Percentiles rank a stretch among this genome's conserved stretches.
These are phyloP conservation scores for Globisporangium uncinulatum DNA, from an alignment of 352 stramenopile genomes.

Conservation along the genomic window DNA sequence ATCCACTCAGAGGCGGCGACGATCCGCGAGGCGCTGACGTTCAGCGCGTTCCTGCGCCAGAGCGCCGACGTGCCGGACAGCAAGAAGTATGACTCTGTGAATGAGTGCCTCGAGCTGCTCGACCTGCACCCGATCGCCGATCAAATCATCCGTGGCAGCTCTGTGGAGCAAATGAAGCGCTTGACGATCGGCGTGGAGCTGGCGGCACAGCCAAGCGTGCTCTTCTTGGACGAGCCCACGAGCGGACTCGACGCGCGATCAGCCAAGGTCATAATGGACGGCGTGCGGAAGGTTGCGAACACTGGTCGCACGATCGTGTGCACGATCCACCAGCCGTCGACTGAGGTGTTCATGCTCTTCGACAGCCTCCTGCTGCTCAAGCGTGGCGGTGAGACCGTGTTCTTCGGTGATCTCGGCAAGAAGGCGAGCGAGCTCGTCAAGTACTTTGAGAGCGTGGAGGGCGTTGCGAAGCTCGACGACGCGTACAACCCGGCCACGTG, in stretches of 20 bases:
- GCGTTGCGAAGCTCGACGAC: slow-evolving; percentile 45
- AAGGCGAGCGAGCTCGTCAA: slow-evolving; percentile 41
- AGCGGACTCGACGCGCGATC: slow-evolving; percentile 83
- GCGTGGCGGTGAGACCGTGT: slow-evolving; percentile 41
- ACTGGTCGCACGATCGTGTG: slow-evolving; percentile 80
- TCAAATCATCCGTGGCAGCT: slow-evolving; percentile 50
- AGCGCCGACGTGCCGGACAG: slow-evolving; percentile 17
- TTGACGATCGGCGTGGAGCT: slow-evolving; percentile 88
- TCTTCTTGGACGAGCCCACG: slow-evolving; percentile 90
- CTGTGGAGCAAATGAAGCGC: slow-evolving; percentile 57
- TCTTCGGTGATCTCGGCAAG: slow-evolving; percentile 47
- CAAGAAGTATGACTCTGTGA: slow-evolving; percentile 41
- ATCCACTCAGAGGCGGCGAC: slow-evolving; percentile 87
- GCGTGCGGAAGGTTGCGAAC: slow-evolving; percentile 82
- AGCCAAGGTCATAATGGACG: slow-evolving; percentile 83
- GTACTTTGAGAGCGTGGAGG: slow-evolving; percentile 44
- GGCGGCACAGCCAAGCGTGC: slow-evolving; percentile 73
- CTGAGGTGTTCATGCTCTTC: slow-evolving; percentile 86
- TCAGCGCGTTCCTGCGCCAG: slow-evolving; percentile 82
- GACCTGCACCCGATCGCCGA: slow-evolving; percentile 40
- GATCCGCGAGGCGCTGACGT: slow-evolving; percentile 85
- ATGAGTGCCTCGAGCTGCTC: slow-evolving; percentile 45
- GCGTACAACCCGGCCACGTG: slow-evolving; percentile 37
- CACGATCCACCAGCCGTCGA: slow-evolving; percentile 91
- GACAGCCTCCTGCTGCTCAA: slow-evolving; percentile 80